Evolutionary conservation across 371 early-diverging fungal genomes (phyloP), one percentile per base, ranked within the genome.

Genomic region (Cokeromyces recurvatus): DNA sequence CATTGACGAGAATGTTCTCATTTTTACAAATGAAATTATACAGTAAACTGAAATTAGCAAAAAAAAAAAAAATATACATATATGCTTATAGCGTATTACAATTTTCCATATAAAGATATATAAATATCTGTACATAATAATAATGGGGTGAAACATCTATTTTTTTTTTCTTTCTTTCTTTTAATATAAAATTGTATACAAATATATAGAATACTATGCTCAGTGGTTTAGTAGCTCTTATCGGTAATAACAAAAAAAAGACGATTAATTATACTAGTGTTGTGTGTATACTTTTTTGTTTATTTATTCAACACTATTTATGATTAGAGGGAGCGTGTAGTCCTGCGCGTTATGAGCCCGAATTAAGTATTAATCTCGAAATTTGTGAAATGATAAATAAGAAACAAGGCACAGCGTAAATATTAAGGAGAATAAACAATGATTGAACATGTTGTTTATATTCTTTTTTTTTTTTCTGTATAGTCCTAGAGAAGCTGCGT

Each of bases 361-460:
- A 94, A 69, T 56, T 94, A 46, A 77, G 85, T 25, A 77, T 95
- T 46, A 92, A 94, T 70, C 80, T 94, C 46, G 95, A 95, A 73
- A 92, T 97, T 46, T 89, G 91, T 64, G 97, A 95, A 58, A 70
- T 92, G 55, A 89, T 97, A 56, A 96, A 93, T 60, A 79, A 82
- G 46, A 92, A 91, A 59, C 82, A 87, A 59, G 87, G 89, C 48
- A 87, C 82, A 57, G 85, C 77, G 91, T 86, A 82, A 77, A 66
- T 32, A 38, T 38, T 8, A 32, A 29, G 17, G 6, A 19, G 4
- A 20, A 4, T 1, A 36, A 35, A 37, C 16, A 35, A 25, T 23
- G 16, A 9, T 29, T 29, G 5, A 29, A 8, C 11, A 29, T 8
- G 8, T 29, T 29, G 29, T 8, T 11, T 29, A 11, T 11, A 16